These are phyloP conservation scores for Aciculosporium take DNA, from an alignment of 2,329 filamentous ascomycete species.

Conservation along the genomic window DNA sequence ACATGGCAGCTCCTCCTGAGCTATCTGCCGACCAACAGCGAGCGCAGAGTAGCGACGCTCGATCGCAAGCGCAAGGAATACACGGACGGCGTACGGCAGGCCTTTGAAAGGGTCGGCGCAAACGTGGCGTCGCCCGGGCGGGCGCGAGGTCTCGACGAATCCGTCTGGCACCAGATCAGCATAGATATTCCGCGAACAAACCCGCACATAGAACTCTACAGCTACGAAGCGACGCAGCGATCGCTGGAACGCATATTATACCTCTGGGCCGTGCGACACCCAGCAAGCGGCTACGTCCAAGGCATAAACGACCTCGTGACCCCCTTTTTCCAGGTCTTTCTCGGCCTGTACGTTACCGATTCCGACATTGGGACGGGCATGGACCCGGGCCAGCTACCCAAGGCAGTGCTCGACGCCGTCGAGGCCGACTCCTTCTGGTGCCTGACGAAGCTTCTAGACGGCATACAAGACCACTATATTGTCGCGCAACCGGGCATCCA, in stretches of 20 bases:
- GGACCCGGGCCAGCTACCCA: constrained; percentile 89
- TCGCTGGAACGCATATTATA: constrained; percentile 92
- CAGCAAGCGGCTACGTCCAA: constrained; percentile 93
- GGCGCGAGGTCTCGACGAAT: constrained; percentile 68
- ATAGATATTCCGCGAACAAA: constrained; percentile 96
- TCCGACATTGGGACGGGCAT: constrained; percentile 83
- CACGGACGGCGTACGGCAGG: constrained; percentile 72
- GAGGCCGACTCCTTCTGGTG: constrained; percentile 99
- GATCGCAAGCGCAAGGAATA: constrained; percentile 96
- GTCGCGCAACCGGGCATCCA: constrained; percentile 95
- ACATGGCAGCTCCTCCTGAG: constrained; percentile 96
- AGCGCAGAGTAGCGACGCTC: constrained; percentile 74
- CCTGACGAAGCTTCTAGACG: constrained; percentile 91
- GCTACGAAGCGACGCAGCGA: constrained; percentile 89
- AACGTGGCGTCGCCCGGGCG: constrained; percentile 26
- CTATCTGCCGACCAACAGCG: constrained; percentile 92
- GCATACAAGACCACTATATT: constrained; percentile 98
- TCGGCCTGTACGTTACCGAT: constrained; percentile 90
- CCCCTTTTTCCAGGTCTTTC: constrained; percentile 95
- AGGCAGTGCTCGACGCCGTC: constrained; percentile 82
- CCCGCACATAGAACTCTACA: constrained; percentile 86
- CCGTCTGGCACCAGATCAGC: constrained; percentile 99
- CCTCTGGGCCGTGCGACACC: constrained; percentile 94
- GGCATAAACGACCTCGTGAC: constrained; percentile 97
- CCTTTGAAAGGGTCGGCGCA: constrained; percentile 50